phyloP scores from a whole-genome alignment of 2,329 filamentous ascomycete species.

The Fusarium torulosum region DNA sequence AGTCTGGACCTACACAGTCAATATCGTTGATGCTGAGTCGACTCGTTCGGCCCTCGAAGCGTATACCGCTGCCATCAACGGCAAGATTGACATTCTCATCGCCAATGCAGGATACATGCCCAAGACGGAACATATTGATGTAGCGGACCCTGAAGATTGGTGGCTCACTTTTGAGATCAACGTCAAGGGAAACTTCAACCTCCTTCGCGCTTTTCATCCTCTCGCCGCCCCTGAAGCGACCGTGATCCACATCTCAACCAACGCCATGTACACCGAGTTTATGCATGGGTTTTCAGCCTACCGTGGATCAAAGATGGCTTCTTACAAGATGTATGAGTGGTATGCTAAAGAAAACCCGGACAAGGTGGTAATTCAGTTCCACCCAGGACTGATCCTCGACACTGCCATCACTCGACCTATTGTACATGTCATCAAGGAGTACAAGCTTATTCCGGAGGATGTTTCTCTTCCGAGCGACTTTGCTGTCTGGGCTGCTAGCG shows the following conservation, averaged over 20 bases:
- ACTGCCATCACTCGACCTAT: slow-evolving; percentile 47
- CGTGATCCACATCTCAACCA: slow-evolving; percentile 44
- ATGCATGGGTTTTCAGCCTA: slow-evolving; percentile 54
- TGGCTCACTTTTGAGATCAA: slow-evolving; percentile 49
- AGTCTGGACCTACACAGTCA: slow-evolving; percentile 50
- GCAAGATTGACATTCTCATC: slow-evolving; percentile 55
- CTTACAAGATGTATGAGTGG: slow-evolving; percentile 57
- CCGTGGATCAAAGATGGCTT: slow-evolving; percentile 57
- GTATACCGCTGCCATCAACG: slow-evolving; percentile 41
- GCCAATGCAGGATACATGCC: slow-evolving; percentile 50
- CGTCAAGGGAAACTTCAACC: slow-evolving; percentile 49
- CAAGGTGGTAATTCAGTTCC: slow-evolving; percentile 56
- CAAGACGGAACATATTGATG: slow-evolving; percentile 21
- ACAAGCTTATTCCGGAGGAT: slow-evolving; percentile 35
- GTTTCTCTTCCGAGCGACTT: slow-evolving; percentile 57
- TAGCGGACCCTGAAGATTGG: slow-evolving; percentile 42
- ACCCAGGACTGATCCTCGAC: slow-evolving; percentile 57
- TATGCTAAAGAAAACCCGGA: slow-evolving; percentile 56
- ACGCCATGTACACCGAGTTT: slow-evolving; percentile 43
- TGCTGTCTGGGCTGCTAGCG: slow-evolving; percentile 58
- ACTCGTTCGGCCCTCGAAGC: slow-evolving; percentile 27
- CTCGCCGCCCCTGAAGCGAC: slow-evolving; percentile 46
- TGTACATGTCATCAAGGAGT: slow-evolving; percentile 12
- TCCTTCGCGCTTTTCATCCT: slow-evolving; percentile 47
- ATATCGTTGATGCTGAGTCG: slow-evolving; percentile 49